A percentile compares a stretch with the other conserved stretches of the same genome.
Conservation (phyloP, 352 stramenopile genomes). For the Globisporangium nodosum region DNA sequence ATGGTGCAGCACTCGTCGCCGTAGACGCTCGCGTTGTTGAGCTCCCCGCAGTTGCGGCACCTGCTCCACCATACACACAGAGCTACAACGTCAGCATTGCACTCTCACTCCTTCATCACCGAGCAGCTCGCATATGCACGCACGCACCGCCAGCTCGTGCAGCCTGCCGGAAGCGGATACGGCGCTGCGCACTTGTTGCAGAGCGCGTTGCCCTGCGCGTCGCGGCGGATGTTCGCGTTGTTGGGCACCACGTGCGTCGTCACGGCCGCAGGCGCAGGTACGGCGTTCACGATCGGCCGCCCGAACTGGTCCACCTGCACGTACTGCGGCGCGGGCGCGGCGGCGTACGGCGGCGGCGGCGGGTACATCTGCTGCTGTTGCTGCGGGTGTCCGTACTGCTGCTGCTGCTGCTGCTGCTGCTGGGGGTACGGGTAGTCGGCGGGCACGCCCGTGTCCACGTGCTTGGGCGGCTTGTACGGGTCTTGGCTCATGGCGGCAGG, state of each 20-base stretch:
- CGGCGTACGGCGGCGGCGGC: conserved; percentile 1
- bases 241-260: conserved; percentile 17
- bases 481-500: conserved; percentile 11
- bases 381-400: conserved; percentile 1
- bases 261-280: conserved; percentile 8
- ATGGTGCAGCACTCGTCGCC: conserved; percentile 71
- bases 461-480: conserved; percentile 14
- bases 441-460: conserved; percentile 12
- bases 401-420: conserved; percentile 7
- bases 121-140: no score
- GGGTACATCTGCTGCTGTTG: conserved; percentile 3
- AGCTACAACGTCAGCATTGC: background rate
- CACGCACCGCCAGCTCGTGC: conserved; percentile 58
- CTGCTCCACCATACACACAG: conserved; percentile 8
- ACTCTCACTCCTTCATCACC: no score
- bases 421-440: conserved; percentile 10
- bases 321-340: conserved; percentile 5
- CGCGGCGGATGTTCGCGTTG: conserved; percentile 28
- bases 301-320: conserved; percentile 17
- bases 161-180: conserved; percentile 61
- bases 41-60: conserved; percentile 61
- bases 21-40: conserved; percentile 79
- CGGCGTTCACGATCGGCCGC: conserved; percentile 16
- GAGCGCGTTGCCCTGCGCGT: conserved; percentile 64
- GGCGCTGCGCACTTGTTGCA: conserved; percentile 67